phyloP scores from a whole-genome alignment of 208 protist species.

The Trypanosoma scelopori region DNA sequence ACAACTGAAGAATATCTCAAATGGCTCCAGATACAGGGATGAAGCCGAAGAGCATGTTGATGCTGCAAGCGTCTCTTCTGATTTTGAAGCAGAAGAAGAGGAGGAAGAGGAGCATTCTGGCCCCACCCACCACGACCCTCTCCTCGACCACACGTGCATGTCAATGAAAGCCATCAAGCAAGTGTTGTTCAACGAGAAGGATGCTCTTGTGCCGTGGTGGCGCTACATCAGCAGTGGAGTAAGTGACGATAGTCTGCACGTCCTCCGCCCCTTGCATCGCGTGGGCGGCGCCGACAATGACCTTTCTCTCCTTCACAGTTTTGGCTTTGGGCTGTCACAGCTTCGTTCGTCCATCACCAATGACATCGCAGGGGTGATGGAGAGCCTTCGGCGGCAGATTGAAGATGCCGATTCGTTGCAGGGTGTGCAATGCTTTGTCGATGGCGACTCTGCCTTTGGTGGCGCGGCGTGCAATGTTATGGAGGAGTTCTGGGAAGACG shows the following conservation, averaged over 20 bases:
- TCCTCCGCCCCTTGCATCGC: constrained; percentile 54
- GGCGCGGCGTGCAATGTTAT: constrained; percentile 69
- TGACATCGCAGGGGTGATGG: constrained; percentile 29
- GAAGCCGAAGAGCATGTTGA: constrained; percentile 21
- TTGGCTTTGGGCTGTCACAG: constrained; percentile 62
- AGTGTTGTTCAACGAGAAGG: constrained; percentile 45
- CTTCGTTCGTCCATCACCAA: constrained; percentile 25
- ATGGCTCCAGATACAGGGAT: constrained; percentile 7
- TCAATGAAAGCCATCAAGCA: constrained; percentile 23
- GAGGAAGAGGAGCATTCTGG: background rate
- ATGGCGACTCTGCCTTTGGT: constrained; percentile 75
- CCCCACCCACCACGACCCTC: background rate
- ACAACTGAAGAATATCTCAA: constrained; percentile 38
- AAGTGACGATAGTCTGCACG: constrained; percentile 37
- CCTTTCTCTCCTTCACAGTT: constrained; percentile 65
- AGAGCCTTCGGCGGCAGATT: constrained; percentile 50
- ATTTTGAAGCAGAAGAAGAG: constrained; percentile 3
- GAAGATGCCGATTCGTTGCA: constrained; percentile 70
- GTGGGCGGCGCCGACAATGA: constrained; percentile 39
- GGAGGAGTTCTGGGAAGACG: constrained; percentile 68
- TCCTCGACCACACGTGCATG: background rate
- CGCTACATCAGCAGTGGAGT: constrained; percentile 81
- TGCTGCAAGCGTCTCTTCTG: background rate
- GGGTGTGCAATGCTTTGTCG: constrained; percentile 74
- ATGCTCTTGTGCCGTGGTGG: constrained; percentile 74